A percentile compares a stretch with the other conserved stretches of the same genome.
Evolutionary conservation across 768 basidiomycete genomes (phyloP).

Genomic region (Leccinum longicurvipes): DNA sequence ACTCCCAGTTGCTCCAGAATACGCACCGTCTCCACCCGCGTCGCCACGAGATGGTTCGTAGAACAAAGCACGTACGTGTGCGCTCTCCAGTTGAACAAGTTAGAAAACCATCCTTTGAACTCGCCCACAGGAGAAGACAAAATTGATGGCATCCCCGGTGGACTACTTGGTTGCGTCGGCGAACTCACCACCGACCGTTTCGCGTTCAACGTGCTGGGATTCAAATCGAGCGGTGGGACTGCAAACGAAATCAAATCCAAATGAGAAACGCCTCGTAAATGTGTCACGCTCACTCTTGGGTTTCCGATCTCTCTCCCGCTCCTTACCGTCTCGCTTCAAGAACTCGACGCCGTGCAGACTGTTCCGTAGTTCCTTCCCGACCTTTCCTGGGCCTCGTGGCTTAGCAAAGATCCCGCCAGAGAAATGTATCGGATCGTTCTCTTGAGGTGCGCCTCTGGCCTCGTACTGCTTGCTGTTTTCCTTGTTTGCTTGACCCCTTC

Average conservation of each 20-base stretch:
- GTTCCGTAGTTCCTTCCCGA: conserved; percentile 54
- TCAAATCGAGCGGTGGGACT: conserved; percentile 60
- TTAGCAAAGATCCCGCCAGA: conserved; percentile 34
- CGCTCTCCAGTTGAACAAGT: conserved; percentile 88
- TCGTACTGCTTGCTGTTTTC: conserved; percentile 33
- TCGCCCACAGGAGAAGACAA: conserved; percentile 76
- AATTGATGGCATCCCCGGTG: conserved; percentile 35
- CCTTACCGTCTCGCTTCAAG: conserved; percentile 35
- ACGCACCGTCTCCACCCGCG: conserved; percentile 60
- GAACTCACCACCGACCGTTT: conserved; percentile 51
- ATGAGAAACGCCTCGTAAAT: neutral
- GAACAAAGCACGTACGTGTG: conserved; percentile 58
- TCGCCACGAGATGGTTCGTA: conserved; percentile 50
- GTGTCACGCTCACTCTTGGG: conserved; percentile 42
- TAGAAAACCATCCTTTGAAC: conserved; percentile 93
- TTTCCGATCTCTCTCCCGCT: conserved; percentile 50
- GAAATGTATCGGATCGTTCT: conserved; percentile 17
- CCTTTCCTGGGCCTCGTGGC: conserved; percentile 26
- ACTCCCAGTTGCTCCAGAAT: conserved; percentile 68
- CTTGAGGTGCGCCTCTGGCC: conserved; percentile 11
- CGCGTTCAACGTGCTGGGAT: conserved; percentile 35
- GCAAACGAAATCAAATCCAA: conserved; percentile 2
- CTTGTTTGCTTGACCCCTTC: conserved; percentile 32
- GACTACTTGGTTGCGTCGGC: conserved; percentile 42
- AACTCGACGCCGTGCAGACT: conserved; percentile 35